Percentiles rank a stretch among this genome's conserved stretches.
Evolutionary conservation across 768 basidiomycete genomes (phyloP).

Genomic region (Tylopilus plumbeoviolaceoides): DNA sequence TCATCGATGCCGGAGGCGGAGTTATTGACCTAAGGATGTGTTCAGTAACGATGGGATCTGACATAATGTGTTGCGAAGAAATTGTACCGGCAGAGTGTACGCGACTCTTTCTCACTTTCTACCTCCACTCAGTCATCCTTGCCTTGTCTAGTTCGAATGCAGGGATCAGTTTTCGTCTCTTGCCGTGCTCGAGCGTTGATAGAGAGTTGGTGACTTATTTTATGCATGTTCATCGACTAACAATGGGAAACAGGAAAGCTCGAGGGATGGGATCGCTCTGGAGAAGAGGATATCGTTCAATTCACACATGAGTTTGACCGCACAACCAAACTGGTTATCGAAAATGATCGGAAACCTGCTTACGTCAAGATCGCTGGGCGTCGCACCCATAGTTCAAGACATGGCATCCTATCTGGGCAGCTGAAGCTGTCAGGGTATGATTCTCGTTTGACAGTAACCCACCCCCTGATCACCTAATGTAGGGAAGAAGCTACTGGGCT

Average conservation of each 20-base stretch:
- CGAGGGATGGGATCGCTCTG: constrained; percentile 1
- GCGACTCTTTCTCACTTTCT: background rate
- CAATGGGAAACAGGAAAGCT: background rate
- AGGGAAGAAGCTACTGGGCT: no score
- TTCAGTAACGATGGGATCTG: background rate
- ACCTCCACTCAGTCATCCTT: background rate
- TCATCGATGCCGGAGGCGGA: background rate
- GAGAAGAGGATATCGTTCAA: background rate
- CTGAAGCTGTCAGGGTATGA: background rate
- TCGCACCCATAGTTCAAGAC: background rate
- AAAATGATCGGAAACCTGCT: background rate
- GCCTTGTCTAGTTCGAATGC: background rate
- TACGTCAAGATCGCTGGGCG: background rate
- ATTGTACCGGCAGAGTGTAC: constrained; percentile 1
- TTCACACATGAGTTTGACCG: background rate
- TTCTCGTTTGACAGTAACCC: no score
- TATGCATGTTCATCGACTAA: background rate
- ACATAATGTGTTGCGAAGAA: background rate
- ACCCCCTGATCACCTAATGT: no score
- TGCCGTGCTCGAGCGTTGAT: background rate
- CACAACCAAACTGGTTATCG: background rate
- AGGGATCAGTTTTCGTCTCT: background rate
- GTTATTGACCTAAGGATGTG: background rate
- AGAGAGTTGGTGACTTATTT: background rate
- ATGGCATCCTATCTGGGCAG: background rate